A percentile compares a stretch with the other conserved stretches of the same genome.
Conservation (phyloP, 768 basidiomycete genomes). For the Leccinum arenicola region DNA sequence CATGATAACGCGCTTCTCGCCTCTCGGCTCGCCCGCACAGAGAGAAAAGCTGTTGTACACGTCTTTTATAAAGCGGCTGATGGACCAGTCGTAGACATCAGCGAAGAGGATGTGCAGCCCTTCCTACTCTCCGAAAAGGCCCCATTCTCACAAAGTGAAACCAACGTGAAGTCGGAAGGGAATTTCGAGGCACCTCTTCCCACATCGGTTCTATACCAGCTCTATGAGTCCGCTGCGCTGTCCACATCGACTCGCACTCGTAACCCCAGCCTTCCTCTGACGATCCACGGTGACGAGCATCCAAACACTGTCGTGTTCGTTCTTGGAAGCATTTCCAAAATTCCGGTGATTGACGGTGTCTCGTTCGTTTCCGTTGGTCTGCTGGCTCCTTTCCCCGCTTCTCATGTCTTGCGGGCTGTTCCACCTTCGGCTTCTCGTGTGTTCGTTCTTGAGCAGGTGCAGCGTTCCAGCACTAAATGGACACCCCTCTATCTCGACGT, state of each 20-base stretch:
- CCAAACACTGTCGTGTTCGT: slow-evolving; percentile 70
- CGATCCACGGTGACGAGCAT: slow-evolving; percentile 47
- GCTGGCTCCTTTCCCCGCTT: slow-evolving; percentile 62
- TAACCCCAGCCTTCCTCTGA: slow-evolving; percentile 58
- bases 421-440: slow-evolving; percentile 63
- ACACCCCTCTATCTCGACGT: slow-evolving; percentile 85
- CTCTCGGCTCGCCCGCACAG: slow-evolving; percentile 68
- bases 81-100: slow-evolving; percentile 46
- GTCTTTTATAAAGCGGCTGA: slow-evolving; percentile 57
- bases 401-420: slow-evolving; percentile 54
- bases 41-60: slow-evolving; percentile 81
- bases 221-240: slow-evolving; percentile 67
- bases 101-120: slow-evolving; percentile 55
- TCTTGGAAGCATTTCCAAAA: slow-evolving; percentile 52
- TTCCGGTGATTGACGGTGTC: slow-evolving; percentile 51
- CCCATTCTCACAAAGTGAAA: slow-evolving; percentile 27
- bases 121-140: slow-evolving; percentile 55
- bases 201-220: slow-evolving; percentile 38
- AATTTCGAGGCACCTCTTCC: slow-evolving; percentile 10
- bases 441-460: slow-evolving; percentile 80
- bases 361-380: slow-evolving; percentile 64
- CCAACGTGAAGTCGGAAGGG: slow-evolving; percentile 18
- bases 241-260: slow-evolving; percentile 62
- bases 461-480: slow-evolving; percentile 79
- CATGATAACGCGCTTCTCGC: slow-evolving; percentile 90